Percentiles rank a stretch among this genome's conserved stretches.
Conservation (phyloP, 1,284 basidiomycete genomes). For the Moesziomyces sp. region DNA sequence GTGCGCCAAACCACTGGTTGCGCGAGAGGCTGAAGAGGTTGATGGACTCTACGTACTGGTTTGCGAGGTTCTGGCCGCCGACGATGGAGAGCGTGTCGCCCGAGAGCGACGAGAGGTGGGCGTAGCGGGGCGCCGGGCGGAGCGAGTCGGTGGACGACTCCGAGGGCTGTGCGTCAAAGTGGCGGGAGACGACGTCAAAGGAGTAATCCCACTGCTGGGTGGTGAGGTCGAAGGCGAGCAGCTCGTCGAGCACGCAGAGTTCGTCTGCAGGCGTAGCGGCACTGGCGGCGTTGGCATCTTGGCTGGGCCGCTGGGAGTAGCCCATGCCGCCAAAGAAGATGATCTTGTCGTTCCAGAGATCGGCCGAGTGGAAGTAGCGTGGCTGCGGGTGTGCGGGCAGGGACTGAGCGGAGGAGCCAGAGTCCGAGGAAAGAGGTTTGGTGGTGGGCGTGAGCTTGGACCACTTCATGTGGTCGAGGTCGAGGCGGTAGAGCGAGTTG, state of each 20-base stretch:
- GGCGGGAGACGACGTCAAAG: slow-evolving; percentile 24
- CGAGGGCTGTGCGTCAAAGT: slow-evolving; percentile 5
- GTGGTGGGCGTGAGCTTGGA: slow-evolving; percentile 22
- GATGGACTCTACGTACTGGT: slow-evolving; percentile 69
- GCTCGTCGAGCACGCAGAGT: slow-evolving; percentile 58
- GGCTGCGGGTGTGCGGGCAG: slow-evolving; percentile 43
- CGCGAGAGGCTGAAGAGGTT: slow-evolving; percentile 55
- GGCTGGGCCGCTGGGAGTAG: slow-evolving; percentile 26
- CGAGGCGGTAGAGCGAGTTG: slow-evolving; percentile 56
- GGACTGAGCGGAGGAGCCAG: no score
- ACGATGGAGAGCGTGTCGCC: slow-evolving; percentile 79
- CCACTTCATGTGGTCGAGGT: slow-evolving; percentile 57
- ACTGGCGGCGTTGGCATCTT: slow-evolving; percentile 3
- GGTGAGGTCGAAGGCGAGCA: slow-evolving; percentile 56
- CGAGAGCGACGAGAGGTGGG: slow-evolving; percentile 57
- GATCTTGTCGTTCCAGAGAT: slow-evolving; percentile 60
- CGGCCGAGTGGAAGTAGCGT: slow-evolving; percentile 63
- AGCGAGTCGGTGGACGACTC: slow-evolving; percentile 11
- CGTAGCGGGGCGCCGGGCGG: slow-evolving; percentile 55
- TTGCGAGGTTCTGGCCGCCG: slow-evolving; percentile 83
- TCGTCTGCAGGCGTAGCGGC: slow-evolving; percentile 23
- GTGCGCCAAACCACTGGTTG: slow-evolving; percentile 45
- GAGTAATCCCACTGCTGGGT: slow-evolving; percentile 56
- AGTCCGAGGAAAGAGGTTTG: slow-evolving; percentile 5
- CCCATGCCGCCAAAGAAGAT: slow-evolving; percentile 65